These are phyloP conservation scores for Coffea humblotiana DNA, from an alignment of 305 asterid genomes.

Conservation along the genomic window DNA sequence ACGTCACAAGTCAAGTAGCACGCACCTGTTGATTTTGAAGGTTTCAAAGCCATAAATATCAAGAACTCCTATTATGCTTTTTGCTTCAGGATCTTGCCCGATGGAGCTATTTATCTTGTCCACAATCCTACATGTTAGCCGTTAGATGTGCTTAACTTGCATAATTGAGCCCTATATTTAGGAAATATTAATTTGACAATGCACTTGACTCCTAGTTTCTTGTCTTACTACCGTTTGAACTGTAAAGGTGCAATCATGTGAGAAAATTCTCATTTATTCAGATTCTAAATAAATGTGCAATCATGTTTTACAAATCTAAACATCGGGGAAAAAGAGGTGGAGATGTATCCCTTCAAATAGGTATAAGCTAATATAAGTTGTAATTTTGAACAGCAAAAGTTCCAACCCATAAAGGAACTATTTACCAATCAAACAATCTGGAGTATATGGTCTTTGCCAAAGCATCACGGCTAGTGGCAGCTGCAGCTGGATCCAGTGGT, in stretches of 20 bases:
- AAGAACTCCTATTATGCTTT: constrained; percentile 86
- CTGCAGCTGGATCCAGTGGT: constrained; percentile 86
- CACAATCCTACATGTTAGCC: constrained; percentile 50
- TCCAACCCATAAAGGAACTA: constrained; percentile 5
- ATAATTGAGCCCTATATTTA: no score
- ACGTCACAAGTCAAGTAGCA: neutral
- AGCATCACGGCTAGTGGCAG: constrained; percentile 86
- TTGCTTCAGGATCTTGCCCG: constrained; percentile 88
- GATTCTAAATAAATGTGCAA: no score
- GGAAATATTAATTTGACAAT: no score
- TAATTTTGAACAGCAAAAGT: neutral
- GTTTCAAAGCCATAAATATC: constrained; percentile 95
- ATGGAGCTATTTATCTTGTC: constrained; percentile 90
- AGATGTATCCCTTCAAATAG: neutral
- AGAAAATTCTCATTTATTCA: no score
- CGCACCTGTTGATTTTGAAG: constrained; percentile 89
- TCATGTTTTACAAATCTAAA: no score
- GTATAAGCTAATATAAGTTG: neutral
- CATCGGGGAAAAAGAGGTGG: no score
- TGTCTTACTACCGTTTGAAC: no score
- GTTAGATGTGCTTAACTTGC: no score
- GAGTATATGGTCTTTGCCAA: constrained; percentile 93
- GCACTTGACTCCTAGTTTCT: no score
- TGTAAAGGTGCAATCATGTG: no score
- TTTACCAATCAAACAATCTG: constrained; percentile 92